Conservation (phyloP, 495 filamentous ascomycete species). For the Bacidia rubella region DNA sequence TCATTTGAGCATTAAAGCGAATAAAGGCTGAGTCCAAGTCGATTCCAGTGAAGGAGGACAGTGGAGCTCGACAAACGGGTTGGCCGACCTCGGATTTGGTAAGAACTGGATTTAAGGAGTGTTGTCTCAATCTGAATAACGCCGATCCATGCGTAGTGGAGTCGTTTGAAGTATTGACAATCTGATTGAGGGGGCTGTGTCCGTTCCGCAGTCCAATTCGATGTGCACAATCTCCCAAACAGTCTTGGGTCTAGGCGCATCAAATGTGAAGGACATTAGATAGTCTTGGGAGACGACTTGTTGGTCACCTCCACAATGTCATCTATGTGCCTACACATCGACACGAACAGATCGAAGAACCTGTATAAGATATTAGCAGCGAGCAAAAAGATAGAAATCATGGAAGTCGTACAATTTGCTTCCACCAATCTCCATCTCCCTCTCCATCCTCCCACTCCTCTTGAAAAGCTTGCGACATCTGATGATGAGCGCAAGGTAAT, state of each 20-base stretch:
- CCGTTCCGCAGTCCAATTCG: conserved; percentile 23
- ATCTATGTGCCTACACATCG: conserved; percentile 94
- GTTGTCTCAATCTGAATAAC: conserved; percentile 12
- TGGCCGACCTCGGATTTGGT: conserved; percentile 31
- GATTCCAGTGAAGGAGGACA: neutral
- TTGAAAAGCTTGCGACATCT: conserved; percentile 88
- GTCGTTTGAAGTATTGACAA: conserved; percentile 21
- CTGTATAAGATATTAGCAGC: neutral
- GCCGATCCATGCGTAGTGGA: conserved; percentile 12
- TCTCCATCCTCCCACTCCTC: conserved; percentile 91
- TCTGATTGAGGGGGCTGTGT: conserved; percentile 26
- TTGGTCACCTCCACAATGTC: conserved; percentile 55
- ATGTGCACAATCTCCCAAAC: conserved; percentile 9
- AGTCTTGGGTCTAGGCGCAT: neutral
- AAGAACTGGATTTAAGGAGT: conserved; percentile 26
- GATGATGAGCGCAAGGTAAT: conserved; percentile 90
- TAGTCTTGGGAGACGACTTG: conserved; percentile 29
- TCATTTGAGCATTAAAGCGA: conserved; percentile 10
- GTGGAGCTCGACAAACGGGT: conserved; percentile 13
- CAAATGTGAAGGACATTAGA: conserved; percentile 19
- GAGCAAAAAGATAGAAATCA: neutral
- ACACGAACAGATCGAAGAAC: conserved; percentile 95
- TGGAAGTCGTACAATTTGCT: conserved; percentile 43
- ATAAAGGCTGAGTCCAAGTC: conserved; percentile 6
- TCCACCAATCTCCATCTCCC: conserved; percentile 87